Conservation (phyloP, 306 rosid species). For the Oxytropis ochrocephala region DNA sequence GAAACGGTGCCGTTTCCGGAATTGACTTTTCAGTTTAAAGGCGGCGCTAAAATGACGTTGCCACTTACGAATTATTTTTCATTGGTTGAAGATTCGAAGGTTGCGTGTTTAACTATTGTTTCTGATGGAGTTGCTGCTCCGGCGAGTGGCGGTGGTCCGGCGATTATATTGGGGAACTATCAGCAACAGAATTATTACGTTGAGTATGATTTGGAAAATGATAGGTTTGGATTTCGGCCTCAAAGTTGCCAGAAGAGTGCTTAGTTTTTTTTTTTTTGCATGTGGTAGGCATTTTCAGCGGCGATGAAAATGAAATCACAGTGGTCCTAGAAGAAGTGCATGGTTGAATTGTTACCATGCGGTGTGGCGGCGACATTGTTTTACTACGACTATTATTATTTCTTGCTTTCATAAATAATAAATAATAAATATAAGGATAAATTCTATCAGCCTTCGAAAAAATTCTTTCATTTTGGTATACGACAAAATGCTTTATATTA, state of each 20-base stretch:
- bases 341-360: neutral
- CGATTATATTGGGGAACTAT: constrained; percentile 65
- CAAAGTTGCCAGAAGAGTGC: constrained; percentile 34
- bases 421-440: too few relatives aligned
- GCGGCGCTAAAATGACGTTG: constrained; percentile 70
- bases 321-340: neutral
- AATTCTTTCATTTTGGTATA: too few relatives aligned
- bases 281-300: neutral
- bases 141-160: constrained; percentile 42
- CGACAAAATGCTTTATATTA: too few relatives aligned
- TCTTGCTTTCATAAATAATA: neutral
- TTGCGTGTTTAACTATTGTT: constrained; percentile 56
- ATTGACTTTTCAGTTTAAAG: constrained; percentile 59
- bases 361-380: neutral
- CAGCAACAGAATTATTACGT: constrained; percentile 77
- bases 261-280: neutral
- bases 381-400: neutral
- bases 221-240: constrained; percentile 56
- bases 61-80: constrained; percentile 61
- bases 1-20: constrained; percentile 41
- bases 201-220: constrained; percentile 67
- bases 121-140: constrained; percentile 28
- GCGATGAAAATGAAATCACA: neutral
- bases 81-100: constrained; percentile 23
- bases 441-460: too few relatives aligned